phyloP scores from a whole-genome alignment of 495 filamentous ascomycete genomes.

The Aspergillus panamensis region DNA sequence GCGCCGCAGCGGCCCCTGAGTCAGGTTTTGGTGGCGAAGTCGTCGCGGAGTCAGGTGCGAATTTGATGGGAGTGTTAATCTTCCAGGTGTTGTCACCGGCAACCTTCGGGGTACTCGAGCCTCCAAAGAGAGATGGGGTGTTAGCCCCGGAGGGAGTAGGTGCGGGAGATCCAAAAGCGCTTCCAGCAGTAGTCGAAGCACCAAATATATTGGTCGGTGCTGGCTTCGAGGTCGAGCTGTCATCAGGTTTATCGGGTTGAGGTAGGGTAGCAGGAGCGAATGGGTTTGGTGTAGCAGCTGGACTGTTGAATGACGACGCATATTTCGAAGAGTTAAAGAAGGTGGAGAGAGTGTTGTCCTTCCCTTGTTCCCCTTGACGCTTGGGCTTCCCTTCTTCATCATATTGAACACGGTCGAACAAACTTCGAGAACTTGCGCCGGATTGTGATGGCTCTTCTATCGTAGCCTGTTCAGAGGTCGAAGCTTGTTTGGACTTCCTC shows the following conservation, averaged over 20 bases:
- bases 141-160: constrained; percentile 19
- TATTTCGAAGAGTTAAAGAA: constrained; percentile 26
- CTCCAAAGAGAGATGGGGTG: constrained; percentile 25
- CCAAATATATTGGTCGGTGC: constrained; percentile 30
- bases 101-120: constrained; percentile 17
- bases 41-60: constrained; percentile 21
- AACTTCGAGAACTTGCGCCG: constrained; percentile 34
- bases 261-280: constrained; percentile 21
- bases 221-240: constrained; percentile 15
- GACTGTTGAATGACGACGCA: constrained; percentile 24
- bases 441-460: constrained; percentile 18
- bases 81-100: constrained; percentile 53
- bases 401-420: constrained; percentile 58
- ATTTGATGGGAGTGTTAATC: constrained; percentile 23
- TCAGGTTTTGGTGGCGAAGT: constrained; percentile 23
- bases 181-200: constrained; percentile 8
- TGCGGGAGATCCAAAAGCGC: constrained; percentile 20
- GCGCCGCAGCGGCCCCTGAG: constrained; percentile 28
- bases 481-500: constrained; percentile 23
- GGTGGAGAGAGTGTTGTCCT: constrained; percentile 18
- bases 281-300: constrained; percentile 26
- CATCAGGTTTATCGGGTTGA: constrained; percentile 17
- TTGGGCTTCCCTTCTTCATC: constrained; percentile 47
- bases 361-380: constrained; percentile 33
- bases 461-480: constrained; percentile 30